Evolutionary conservation across 768 basidiomycete genomes (phyloP), one percentile per base, ranked within the genome.

Genomic region (Phanerochaete carnosa): DNA sequence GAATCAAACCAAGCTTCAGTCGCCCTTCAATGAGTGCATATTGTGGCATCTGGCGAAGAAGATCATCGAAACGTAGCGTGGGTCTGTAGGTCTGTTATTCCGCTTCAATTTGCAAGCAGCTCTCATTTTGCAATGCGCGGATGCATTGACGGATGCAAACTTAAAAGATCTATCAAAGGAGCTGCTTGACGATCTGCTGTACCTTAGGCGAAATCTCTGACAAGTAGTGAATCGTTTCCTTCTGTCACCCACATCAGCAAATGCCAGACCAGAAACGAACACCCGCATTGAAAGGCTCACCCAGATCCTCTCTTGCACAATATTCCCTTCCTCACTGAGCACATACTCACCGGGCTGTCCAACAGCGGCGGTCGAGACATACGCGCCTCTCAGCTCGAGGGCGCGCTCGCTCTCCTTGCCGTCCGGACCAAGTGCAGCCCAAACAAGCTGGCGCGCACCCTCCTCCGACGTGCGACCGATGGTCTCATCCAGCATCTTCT

Each of bases 401-500:
- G 68, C 72, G 2, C 65, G 37, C 4, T 69, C 58, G n/a, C 63
- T 65, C 39, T 55, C 68, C 4, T 67, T 50, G 22, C 60, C 60
- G 53, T 61, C 59, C 2, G 59, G 59, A 4, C 60, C 72, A 2
- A 74, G 45, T 2, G 74, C 74, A 4, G 58, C 68, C 30, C 68
- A 74, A 2, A 78, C 46, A 26, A 78, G 65, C 50, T 73, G 69
- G 15, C 76, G 74, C 35, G 73, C 72, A 0, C 76, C 77, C 47
- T 74, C 65, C 58, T 78, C 75, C 0, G 75, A 63, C 19, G 72
- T 61, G 35, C 73, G 70, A 0, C 70, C 76, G 7, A 78, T 11
- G 12, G 37, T 25, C 22, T 68, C 35, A 58, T 73, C 72, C 25
- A 53, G 25, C 26, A 58, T 23, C 19, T 35, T 47, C n/a, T 46